phyloP scores from a whole-genome alignment of 2,329 filamentous ascomycete genomes.

The Lachnellula hyalina region DNA sequence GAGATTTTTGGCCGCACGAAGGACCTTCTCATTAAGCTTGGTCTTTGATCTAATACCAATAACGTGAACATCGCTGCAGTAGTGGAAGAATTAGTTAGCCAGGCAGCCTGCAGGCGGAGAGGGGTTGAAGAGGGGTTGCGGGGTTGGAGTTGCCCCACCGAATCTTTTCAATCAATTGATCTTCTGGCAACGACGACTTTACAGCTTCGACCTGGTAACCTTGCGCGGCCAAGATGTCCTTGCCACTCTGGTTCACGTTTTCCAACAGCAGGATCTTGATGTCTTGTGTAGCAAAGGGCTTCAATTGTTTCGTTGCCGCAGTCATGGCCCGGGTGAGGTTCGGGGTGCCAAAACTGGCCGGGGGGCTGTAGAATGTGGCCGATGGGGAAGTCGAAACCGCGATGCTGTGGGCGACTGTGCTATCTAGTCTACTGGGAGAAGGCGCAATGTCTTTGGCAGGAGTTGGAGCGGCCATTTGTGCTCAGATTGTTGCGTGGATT shows the following conservation, averaged over 20 bases:
- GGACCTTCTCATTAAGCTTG: constrained; percentile 79
- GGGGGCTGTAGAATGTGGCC: constrained; percentile 68
- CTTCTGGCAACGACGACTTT: constrained; percentile 85
- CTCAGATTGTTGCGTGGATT: not conserved
- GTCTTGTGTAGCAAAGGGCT: constrained; percentile 92
- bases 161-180: constrained; percentile 95
- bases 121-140: constrained; percentile 1
- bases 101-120: constrained; percentile 14
- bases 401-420: constrained; percentile 52
- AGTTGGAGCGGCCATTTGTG: constrained; percentile 26
- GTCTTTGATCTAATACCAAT: constrained; percentile 98
- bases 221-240: constrained; percentile 74
- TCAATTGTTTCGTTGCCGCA: constrained; percentile 64
- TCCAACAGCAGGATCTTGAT: constrained; percentile 95
- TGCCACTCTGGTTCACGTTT: constrained; percentile 89
- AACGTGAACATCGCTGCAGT: constrained; percentile 78
- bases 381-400: constrained; percentile 71
- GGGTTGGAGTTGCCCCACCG: constrained; percentile 47
- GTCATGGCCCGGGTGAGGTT: constrained; percentile 40
- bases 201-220: constrained; percentile 94
- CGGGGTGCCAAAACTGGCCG: constrained; percentile 53
- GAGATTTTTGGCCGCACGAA: constrained; percentile 86
- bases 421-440: constrained; percentile 32
- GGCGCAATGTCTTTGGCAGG: constrained; percentile 44
- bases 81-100: not conserved